These are phyloP conservation scores for Glomus cerebriforme DNA, from an alignment of 192 early-diverging fungal genomes.

Conservation along the genomic window DNA sequence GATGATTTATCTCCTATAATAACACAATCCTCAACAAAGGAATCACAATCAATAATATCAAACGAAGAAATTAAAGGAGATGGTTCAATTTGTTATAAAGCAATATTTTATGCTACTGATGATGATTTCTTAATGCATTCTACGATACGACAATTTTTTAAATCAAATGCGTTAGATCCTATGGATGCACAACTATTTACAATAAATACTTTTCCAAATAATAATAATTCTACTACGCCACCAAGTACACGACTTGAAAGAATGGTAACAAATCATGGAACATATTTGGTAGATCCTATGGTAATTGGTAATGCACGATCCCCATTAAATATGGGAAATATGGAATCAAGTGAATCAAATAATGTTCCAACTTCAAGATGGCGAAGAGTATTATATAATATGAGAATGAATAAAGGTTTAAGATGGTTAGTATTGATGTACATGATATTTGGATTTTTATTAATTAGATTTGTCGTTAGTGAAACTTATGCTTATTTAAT, in stretches of 20 bases:
- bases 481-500: not conserved
- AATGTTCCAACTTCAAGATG: not conserved
- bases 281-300: not conserved
- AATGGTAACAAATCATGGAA: not conserved
- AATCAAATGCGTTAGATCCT: slow-evolving; percentile 63
- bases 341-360: not conserved
- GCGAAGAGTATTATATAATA: not conserved
- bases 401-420: slow-evolving; percentile 12
- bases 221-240: not conserved
- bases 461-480: not conserved
- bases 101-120: slow-evolving; percentile 57
- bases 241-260: not conserved
- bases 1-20: not conserved
- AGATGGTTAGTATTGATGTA: slow-evolving; percentile 9
- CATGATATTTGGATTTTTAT: slow-evolving; percentile 20
- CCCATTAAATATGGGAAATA: too few species aligned
- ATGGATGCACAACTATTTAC: slow-evolving; percentile 68
- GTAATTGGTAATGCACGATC: not conserved
- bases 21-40: not conserved
- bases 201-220: slow-evolving; percentile 35
- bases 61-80: not conserved
- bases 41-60: not conserved
- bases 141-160: slow-evolving; percentile 59
- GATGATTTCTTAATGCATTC: slow-evolving; percentile 74
- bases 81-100: not conserved